These are phyloP conservation scores for Fusarium acutatum DNA, from an alignment of 2,329 filamentous ascomycete genomes.

Conservation along the genomic window DNA sequence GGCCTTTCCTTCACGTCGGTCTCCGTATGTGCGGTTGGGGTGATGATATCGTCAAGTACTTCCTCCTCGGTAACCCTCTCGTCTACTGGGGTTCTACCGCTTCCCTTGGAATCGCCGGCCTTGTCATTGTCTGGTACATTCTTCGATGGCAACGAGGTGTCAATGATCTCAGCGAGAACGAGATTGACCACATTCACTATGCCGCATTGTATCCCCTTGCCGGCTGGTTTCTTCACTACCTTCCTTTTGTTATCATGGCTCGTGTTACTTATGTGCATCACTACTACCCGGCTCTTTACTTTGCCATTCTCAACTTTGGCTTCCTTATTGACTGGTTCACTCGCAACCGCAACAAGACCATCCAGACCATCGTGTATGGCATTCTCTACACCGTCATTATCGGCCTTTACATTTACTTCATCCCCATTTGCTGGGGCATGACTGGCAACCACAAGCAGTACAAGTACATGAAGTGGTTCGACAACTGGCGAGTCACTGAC, in stretches of 20 bases:
- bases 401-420: constrained; percentile 87
- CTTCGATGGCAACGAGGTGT: constrained; percentile 97
- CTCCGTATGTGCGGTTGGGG: constrained; percentile 99
- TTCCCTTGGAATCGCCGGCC: constrained; percentile 75
- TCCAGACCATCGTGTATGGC: constrained; percentile 76
- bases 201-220: constrained; percentile 88
- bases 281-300: constrained; percentile 98
- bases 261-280: constrained; percentile 99
- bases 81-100: constrained; percentile 95
- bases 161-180: constrained; percentile 77
- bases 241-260: constrained; percentile 96
- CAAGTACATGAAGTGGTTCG: constrained; percentile 93
- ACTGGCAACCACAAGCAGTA: constrained; percentile 84
- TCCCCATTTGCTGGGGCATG: constrained; percentile 97
- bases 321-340: constrained; percentile 90
- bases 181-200: constrained; percentile 96
- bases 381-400: constrained; percentile 78
- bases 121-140: constrained; percentile 83
- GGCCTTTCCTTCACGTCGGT: constrained; percentile 94
- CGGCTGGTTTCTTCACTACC: constrained; percentile 95
- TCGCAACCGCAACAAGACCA: constrained; percentile 67
- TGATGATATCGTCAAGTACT: constrained; percentile 95
- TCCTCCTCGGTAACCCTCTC: constrained; percentile 94
- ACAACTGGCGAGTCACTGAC: constrained; percentile 84
- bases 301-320: constrained; percentile 88